These are phyloP conservation scores for Solanum boliviense DNA, from an alignment of 257 asterid species.

Conservation along the genomic window DNA sequence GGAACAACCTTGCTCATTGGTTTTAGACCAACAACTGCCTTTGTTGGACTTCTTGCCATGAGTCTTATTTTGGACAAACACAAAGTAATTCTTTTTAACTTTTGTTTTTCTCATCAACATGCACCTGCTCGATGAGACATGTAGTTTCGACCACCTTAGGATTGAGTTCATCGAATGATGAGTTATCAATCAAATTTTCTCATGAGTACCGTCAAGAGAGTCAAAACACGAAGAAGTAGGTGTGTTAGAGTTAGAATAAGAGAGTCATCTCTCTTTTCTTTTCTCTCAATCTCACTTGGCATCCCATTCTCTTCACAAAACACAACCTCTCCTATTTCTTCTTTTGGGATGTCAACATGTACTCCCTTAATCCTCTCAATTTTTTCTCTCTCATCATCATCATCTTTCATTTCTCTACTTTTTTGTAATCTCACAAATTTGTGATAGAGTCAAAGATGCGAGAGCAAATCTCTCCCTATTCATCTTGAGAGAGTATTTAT, in stretches of 20 bases:
- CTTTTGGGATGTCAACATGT: too few relatives aligned
- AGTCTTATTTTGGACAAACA: background rate
- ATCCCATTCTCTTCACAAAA: background rate
- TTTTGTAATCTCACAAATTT: too few relatives aligned
- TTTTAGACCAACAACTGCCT: background rate
- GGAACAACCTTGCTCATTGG: background rate
- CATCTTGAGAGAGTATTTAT: too few relatives aligned
- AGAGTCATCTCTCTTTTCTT: background rate
- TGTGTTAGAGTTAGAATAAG: background rate
- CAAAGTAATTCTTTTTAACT: too few relatives aligned
- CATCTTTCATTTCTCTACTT: too few relatives aligned
- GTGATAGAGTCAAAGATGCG: too few relatives aligned
- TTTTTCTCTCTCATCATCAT: too few relatives aligned
- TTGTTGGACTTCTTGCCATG: background rate
- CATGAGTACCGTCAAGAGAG: background rate
- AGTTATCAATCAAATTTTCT: background rate
- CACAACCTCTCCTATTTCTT: too few relatives aligned
- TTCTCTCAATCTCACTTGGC: background rate
- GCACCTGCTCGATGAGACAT: background rate
- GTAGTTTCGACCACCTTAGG: background rate
- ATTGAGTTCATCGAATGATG: background rate
- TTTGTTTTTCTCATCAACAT: background rate
- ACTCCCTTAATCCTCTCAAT: too few relatives aligned
- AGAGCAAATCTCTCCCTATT: too few relatives aligned
- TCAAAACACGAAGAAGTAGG: background rate